A percentile compares a stretch with the other conserved stretches of the same genome.
phyloP scores from a whole-genome alignment of 1,284 basidiomycete genomes.

The Irpex sp. region DNA sequence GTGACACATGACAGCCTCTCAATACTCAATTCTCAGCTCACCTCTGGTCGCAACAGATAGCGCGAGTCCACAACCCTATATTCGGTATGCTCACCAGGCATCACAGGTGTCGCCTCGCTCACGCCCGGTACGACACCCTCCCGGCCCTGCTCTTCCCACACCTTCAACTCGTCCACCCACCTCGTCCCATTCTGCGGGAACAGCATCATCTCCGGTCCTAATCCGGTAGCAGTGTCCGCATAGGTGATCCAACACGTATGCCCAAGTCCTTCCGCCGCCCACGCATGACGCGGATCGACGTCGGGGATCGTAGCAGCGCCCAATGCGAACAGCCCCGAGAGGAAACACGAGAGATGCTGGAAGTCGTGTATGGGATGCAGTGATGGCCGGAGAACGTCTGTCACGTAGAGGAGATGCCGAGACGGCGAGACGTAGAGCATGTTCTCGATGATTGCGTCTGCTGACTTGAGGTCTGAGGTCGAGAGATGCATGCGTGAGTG shows the following conservation, averaged over 20 bases:
- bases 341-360: slow-evolving; percentile 76
- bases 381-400: slow-evolving; percentile 18
- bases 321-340: slow-evolving; percentile 73
- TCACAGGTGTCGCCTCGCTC: slow-evolving; percentile 31
- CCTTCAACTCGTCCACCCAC: slow-evolving; percentile 53
- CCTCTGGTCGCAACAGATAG: slow-evolving; percentile 18
- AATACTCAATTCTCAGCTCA: slow-evolving; percentile 7
- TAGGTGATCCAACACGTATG: slow-evolving; percentile 66
- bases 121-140: slow-evolving; percentile 52
- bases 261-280: slow-evolving; percentile 67
- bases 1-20: background rate
- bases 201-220: slow-evolving; percentile 56
- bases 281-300: slow-evolving; percentile 47
- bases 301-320: slow-evolving; percentile 58
- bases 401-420: slow-evolving; percentile 58
- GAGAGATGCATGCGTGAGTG: background rate
- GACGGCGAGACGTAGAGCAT: slow-evolving; percentile 64
- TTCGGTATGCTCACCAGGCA: slow-evolving; percentile 14
- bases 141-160: slow-evolving; percentile 44
- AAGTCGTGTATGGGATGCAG: slow-evolving; percentile 27
- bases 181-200: slow-evolving; percentile 16
- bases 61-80: slow-evolving; percentile 27
- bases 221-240: slow-evolving; percentile 55
- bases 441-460: slow-evolving; percentile 57
- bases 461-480: slow-evolving; percentile 53